Evolutionary conservation across 2,329 filamentous ascomycete genomes (phyloP).

Genomic region (Stemphylium vesicarium): DNA sequence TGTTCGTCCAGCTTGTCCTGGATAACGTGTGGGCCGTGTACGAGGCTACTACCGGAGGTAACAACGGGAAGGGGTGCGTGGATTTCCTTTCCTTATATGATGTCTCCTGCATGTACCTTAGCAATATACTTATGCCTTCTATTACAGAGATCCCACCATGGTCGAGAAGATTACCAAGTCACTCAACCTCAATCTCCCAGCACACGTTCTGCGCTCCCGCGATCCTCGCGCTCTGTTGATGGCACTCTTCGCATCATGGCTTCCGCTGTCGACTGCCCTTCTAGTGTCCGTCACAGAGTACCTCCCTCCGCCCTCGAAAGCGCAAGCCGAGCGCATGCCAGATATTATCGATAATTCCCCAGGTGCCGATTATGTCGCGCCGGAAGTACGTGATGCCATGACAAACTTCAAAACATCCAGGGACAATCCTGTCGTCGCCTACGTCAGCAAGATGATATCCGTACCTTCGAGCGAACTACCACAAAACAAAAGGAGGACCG

Average conservation of each 20-base stretch:
- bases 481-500: constrained; percentile 76
- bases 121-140: constrained; percentile 50
- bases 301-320: constrained; percentile 79
- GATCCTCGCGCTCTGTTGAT: constrained; percentile 85
- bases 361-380: constrained; percentile 73
- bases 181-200: constrained; percentile 79
- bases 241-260: constrained; percentile 85
- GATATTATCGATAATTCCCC: constrained; percentile 81
- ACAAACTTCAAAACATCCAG: constrained; percentile 73
- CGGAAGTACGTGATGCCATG: constrained; percentile 78
- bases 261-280: constrained; percentile 89
- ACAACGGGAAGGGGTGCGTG: constrained; percentile 78
- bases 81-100: constrained; percentile 47
- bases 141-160: constrained; percentile 71
- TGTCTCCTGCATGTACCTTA: constrained; percentile 41
- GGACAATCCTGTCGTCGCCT: constrained; percentile 83
- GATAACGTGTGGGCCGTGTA: constrained; percentile 98
- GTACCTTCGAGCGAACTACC: constrained; percentile 91
- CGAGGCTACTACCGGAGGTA: constrained; percentile 82
- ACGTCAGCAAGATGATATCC: constrained; percentile 98
- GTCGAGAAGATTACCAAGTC: constrained; percentile 96
- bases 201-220: constrained; percentile 82
- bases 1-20: constrained; percentile 96
- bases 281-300: constrained; percentile 94
- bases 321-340: constrained; percentile 81